Evolutionary conservation across 306 rosid genomes (phyloP).

Genomic region (Cucurbita pepo): DNA sequence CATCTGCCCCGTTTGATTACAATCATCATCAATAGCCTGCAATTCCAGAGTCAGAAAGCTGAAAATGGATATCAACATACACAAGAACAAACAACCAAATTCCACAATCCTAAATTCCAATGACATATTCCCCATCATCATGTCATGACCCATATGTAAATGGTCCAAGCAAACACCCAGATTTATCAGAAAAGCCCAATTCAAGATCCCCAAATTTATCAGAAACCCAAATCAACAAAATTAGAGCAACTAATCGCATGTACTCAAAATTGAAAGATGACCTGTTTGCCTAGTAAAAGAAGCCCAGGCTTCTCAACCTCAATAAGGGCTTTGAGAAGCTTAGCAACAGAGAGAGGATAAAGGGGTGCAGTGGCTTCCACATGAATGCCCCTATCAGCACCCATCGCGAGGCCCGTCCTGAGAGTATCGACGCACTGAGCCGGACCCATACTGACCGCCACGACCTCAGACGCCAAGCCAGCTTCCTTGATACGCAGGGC

Average conservation of each 20-base stretch:
- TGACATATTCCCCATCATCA: neutral
- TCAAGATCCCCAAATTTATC: neutral
- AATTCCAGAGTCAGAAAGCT: neutral
- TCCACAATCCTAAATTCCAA: neutral
- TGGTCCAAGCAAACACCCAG: neutral
- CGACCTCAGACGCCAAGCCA: constrained; percentile 75
- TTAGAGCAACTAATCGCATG: neutral
- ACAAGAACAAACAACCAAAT: neutral
- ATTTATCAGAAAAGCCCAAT: neutral
- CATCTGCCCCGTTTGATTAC: constrained; percentile 99
- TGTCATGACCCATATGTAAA: neutral
- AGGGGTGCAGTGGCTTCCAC: constrained; percentile 39
- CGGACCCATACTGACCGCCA: constrained; percentile 73
- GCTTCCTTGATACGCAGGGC: constrained; percentile 73
- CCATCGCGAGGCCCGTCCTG: constrained; percentile 83
- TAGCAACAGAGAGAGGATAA: constrained; percentile 63
- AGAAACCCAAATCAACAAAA: neutral
- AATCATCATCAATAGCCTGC: constrained; percentile 95
- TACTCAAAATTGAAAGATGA: constrained; percentile 4
- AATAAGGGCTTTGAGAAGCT: constrained; percentile 56
- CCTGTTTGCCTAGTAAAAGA: constrained; percentile 85
- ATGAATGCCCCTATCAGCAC: constrained; percentile 83
- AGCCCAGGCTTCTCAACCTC: constrained; percentile 70
- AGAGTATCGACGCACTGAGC: constrained; percentile 62
- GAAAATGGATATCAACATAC: neutral